A percentile compares a stretch with the other conserved stretches of the same genome.
phyloP scores from a whole-genome alignment of 2,329 filamentous ascomycete genomes.

The Microascus cirrosus region DNA sequence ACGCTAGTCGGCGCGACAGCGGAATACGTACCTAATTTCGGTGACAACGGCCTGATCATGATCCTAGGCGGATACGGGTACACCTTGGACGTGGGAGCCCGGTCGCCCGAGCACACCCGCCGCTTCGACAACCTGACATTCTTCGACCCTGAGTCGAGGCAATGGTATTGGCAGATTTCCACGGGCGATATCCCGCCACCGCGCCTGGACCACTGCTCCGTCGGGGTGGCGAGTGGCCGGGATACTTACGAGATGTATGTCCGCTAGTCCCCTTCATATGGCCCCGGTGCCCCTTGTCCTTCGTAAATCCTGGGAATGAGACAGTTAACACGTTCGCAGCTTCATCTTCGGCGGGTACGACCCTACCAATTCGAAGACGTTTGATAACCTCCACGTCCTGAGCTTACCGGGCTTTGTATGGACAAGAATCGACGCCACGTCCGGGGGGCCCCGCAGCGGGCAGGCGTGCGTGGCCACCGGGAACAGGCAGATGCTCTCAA shows the following conservation, averaged over 20 bases:
- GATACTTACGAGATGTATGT: constrained; percentile 9
- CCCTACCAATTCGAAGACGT: not conserved
- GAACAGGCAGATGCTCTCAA: constrained; percentile 7
- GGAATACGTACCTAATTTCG: constrained; percentile 6
- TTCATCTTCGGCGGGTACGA: constrained; percentile 9
- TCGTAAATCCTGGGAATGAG: not conserved
- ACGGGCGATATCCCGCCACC: constrained; percentile 6
- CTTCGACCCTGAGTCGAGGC: constrained; percentile 6
- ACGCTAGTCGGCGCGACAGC: constrained; percentile 5
- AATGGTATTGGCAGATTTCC: constrained; percentile 7
- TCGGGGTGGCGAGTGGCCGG: constrained; percentile 4
- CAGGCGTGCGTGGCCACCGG: constrained; percentile 6
- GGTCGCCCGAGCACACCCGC: not conserved
- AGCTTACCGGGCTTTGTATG: constrained; percentile 9
- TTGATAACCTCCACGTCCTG: constrained; percentile 7
- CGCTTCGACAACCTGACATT: constrained; percentile 9
- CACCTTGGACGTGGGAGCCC: not conserved
- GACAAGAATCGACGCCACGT: constrained; percentile 4
- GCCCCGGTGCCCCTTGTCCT: not conserved
- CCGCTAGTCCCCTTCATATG: not conserved
- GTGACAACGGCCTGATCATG: constrained; percentile 5
- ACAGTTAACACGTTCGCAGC: not conserved
- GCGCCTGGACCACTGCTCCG: constrained; percentile 4
- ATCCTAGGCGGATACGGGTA: constrained; percentile 6
- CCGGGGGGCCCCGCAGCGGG: not conserved